Evolutionary conservation across 306 rosid genomes (phyloP).

Genomic region (Luffa acutangula): DNA sequence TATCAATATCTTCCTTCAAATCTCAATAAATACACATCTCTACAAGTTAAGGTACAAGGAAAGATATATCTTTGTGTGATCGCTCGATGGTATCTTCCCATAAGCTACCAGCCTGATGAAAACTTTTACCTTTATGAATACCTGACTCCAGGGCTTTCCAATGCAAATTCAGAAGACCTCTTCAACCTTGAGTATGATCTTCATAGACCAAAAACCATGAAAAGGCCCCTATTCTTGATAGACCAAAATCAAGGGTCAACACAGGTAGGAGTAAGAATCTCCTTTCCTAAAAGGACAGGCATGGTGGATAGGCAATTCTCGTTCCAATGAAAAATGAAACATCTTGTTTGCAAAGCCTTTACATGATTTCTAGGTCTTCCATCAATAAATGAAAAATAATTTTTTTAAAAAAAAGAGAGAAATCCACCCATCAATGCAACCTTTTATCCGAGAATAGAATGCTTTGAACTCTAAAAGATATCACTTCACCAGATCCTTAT

Average conservation of each 20-base stretch:
- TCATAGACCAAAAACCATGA: not conserved
- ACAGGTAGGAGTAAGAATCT: not conserved
- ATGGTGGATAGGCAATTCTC: not conserved
- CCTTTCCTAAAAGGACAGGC: not conserved
- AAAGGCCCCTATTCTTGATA: not conserved
- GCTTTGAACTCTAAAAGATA: not conserved
- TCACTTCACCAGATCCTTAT: not conserved
- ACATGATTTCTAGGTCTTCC: not conserved
- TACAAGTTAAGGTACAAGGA: not conserved
- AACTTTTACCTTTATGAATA: not conserved
- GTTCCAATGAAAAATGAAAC: not conserved
- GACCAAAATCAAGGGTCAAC: not conserved
- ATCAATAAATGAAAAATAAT: too few relatives aligned
- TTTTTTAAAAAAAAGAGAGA: not conserved
- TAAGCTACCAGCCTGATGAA: not conserved
- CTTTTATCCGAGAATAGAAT: not conserved
- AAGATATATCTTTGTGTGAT: too few relatives aligned
- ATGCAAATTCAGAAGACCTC: not conserved
- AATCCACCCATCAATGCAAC: not conserved
- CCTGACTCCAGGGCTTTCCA: not conserved
- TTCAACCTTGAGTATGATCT: not conserved
- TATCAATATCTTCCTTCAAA: not conserved
- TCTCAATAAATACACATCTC: not conserved
- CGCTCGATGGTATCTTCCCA: not conserved
- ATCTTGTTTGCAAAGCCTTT: not conserved